These are phyloP conservation scores for Penicillium pancosmium DNA, from an alignment of 495 filamentous ascomycete species.

Conservation along the genomic window DNA sequence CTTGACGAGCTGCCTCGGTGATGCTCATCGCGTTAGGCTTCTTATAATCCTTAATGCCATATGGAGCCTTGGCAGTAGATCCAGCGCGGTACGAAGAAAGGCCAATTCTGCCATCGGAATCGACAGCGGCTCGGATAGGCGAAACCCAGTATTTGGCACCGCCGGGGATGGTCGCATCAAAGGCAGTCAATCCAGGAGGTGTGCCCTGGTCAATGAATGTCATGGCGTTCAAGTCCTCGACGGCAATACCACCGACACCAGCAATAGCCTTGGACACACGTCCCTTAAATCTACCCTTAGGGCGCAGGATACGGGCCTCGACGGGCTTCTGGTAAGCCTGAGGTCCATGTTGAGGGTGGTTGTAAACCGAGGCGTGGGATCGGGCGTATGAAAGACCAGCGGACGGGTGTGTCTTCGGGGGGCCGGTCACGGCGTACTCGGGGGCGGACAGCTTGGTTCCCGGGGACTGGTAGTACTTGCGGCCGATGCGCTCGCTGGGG, in stretches of 20 bases:
- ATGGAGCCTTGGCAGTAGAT: slow-evolving; percentile 50
- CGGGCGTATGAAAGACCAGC: slow-evolving; percentile 86
- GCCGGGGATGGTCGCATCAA: slow-evolving; percentile 63
- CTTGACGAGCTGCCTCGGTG: slow-evolving; percentile 28
- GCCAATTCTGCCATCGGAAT: slow-evolving; percentile 60
- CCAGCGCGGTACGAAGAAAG: slow-evolving; percentile 52
- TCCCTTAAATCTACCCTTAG: slow-evolving; percentile 44
- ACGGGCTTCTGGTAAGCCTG: slow-evolving; percentile 64
- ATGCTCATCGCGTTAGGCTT: slow-evolving; percentile 29
- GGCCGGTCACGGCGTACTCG: slow-evolving; percentile 61
- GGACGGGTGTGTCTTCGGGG: slow-evolving; percentile 87
- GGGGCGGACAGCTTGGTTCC: slow-evolving; percentile 40
- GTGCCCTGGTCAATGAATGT: slow-evolving; percentile 36
- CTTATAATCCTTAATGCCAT: slow-evolving; percentile 45
- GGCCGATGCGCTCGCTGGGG: slow-evolving; percentile 38
- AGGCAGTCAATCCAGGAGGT: slow-evolving; percentile 42
- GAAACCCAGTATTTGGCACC: slow-evolving; percentile 69
- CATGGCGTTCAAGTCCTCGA: slow-evolving; percentile 47
- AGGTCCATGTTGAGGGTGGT: slow-evolving; percentile 84
- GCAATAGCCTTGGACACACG: slow-evolving; percentile 40
- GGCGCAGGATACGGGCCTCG: slow-evolving; percentile 65
- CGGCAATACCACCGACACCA: slow-evolving; percentile 55
- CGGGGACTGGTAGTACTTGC: slow-evolving; percentile 41
- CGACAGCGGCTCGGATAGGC: slow-evolving; percentile 56
- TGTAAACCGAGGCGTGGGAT: slow-evolving; percentile 66